These are phyloP conservation scores for Aspergillus quadrilineatus DNA, from an alignment of 2,329 filamentous ascomycete genomes.

Conservation along the genomic window DNA sequence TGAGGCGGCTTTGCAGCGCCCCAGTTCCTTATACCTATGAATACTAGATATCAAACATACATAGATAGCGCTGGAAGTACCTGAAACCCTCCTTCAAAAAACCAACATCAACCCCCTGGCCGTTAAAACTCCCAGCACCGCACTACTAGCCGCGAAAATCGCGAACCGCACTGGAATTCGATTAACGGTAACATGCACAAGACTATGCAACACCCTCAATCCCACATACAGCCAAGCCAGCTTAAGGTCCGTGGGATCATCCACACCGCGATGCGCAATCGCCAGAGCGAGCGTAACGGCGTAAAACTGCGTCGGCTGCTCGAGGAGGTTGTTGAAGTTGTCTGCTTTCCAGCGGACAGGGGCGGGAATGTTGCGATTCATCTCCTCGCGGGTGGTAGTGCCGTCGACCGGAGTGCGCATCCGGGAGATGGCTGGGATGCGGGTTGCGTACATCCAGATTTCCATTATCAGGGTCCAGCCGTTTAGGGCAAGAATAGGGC, in stretches of 20 bases:
- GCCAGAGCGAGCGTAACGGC: constrained; percentile 30
- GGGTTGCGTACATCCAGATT: constrained; percentile 42
- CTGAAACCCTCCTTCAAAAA: no score
- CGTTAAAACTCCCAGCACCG: no score
- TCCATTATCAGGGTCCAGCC: constrained; percentile 46
- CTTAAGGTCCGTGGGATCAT: constrained; percentile 6
- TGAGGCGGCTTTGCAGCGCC: no score
- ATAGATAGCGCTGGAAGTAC: no score
- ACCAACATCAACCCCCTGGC: no score
- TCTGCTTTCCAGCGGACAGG: constrained; percentile 39
- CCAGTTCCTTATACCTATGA: no score
- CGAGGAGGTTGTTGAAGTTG: constrained; percentile 47
- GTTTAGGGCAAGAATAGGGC: constrained; percentile 35
- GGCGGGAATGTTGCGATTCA: constrained; percentile 28
- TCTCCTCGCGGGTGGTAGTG: constrained; percentile 24
- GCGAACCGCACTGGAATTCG: no score
- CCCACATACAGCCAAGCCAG: constrained; percentile 44
- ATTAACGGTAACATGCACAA: constrained; percentile 33
- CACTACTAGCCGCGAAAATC: no score
- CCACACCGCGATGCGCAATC: constrained; percentile 18
- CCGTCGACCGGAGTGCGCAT: constrained; percentile 11
- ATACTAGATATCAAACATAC: no score
- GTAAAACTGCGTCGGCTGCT: constrained; percentile 44
- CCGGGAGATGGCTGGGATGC: constrained; percentile 37
- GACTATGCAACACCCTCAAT: constrained; percentile 37